Evolutionary conservation across 2,329 filamentous ascomycete species (phyloP), one percentile per base, ranked within the genome.

Genomic region (Clarireedia hainanense): DNA sequence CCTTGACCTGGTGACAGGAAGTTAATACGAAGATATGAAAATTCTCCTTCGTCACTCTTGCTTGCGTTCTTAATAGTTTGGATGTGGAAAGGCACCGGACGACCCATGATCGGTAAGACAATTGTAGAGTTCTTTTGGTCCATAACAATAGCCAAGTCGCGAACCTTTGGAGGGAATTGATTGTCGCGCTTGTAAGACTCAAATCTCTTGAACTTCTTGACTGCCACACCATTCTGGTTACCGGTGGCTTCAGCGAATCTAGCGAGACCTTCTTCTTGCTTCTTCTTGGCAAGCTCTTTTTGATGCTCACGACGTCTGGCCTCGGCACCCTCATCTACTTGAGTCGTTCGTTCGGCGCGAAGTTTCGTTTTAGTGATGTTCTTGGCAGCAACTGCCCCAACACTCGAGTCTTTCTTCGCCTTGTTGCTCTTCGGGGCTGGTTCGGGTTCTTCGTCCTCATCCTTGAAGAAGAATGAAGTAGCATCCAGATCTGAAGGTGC

Each of bases 171-270:
- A 1, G 94, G 94, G 53, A 99, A 84, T 71, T 97, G 92, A 65
- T 95, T 96, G 71, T 97, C 94, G 58, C 92, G 84, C 77, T 97
- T 99, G 76, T 99, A 99, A 0, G 94, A 99, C 72, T 99, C 94
- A 68, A 97, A 99, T 55, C 91, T 89, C 76, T 97, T 97, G 78
- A 99, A 97, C 74, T 92, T 95, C 79, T 97, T 97, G 70, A 95
- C 87, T 63, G 94, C 87, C n/a, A 85, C 85, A 36, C 92, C 94
- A 67, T 96, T 94, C 61, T 92, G 79, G 57, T 86, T 89, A 57
- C 85, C 87, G 0, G 88, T 91, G 0, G 89, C 88, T 67, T 95
- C 90, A 43, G 89, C 84, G 69, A 95, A 99, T 60, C 90, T 82
- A 17, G 85, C 86, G 24, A 96, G 73, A 52, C 94, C 94, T 65